These are phyloP conservation scores for Termitomyces sp. DNA, from an alignment of 768 basidiomycete species.

Conservation along the genomic window DNA sequence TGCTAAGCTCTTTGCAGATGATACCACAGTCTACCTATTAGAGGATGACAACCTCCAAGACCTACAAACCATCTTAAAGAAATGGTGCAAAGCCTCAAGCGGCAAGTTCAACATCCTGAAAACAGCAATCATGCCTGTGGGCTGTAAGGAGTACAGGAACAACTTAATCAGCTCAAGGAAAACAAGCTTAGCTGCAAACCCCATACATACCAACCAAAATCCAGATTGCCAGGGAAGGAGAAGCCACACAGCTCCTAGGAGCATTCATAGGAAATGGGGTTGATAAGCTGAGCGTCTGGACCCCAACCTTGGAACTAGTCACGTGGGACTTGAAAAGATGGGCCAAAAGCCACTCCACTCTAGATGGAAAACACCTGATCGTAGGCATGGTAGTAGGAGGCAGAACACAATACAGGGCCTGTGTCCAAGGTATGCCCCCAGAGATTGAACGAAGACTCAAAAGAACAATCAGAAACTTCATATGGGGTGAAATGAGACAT, in stretches of 20 bases:
- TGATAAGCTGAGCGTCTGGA: background rate
- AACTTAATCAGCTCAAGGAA: background rate
- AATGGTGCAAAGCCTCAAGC: background rate
- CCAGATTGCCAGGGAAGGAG: conserved; percentile 23
- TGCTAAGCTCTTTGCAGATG: background rate
- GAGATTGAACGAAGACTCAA: background rate
- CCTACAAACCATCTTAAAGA: background rate
- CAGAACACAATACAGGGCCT: background rate
- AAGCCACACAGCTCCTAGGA: conserved; percentile 29
- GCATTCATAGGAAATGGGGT: conserved; percentile 29
- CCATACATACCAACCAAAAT: too few species aligned
- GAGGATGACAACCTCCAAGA: background rate
- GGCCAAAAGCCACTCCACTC: conserved; percentile 2
- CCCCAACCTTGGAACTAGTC: conserved; percentile 26
- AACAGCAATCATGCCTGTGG: background rate
- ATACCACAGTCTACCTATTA: background rate
- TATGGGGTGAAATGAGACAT: too few species aligned
- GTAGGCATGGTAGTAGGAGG: background rate
- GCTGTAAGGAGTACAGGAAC: background rate
- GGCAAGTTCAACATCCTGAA: background rate
- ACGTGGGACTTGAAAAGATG: conserved; percentile 18
- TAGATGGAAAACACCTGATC: too few species aligned
- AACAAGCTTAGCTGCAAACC: too few species aligned
- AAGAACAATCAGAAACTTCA: background rate
- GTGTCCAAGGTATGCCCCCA: background rate